Conservation (phyloP, 2,329 filamentous ascomycete genomes). For the Pseudopyricularia cyperi region DNA sequence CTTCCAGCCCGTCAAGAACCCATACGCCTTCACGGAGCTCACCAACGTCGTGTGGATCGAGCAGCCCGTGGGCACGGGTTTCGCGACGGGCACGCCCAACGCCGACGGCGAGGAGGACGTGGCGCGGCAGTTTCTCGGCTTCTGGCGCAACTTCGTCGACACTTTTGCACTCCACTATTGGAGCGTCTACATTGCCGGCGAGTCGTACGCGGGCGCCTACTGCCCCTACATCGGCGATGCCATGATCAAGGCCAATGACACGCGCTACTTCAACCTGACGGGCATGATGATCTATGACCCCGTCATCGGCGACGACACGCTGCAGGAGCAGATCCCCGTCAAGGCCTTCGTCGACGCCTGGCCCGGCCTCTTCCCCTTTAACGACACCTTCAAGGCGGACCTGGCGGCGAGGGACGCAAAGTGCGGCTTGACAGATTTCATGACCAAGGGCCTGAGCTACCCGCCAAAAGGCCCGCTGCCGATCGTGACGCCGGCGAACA, state of each 20-base stretch:
- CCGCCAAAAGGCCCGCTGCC: slow-evolving; percentile 50
- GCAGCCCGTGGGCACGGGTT: slow-evolving; percentile 52
- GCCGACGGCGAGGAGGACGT: slow-evolving; percentile 52
- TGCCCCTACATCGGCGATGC: slow-evolving; percentile 57
- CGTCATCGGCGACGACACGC: slow-evolving; percentile 30
- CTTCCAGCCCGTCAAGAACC: slow-evolving; percentile 45
- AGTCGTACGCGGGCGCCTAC: slow-evolving; percentile 50
- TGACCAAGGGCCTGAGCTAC: slow-evolving; percentile 47
- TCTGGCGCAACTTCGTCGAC: slow-evolving; percentile 61
- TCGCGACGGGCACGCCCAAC: slow-evolving; percentile 47
- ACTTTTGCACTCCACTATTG: slow-evolving; percentile 49
- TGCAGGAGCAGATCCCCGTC: slow-evolving; percentile 29
- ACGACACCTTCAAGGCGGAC: slow-evolving; percentile 35
- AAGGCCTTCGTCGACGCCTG: slow-evolving; percentile 45
- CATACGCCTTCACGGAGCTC: slow-evolving; percentile 57
- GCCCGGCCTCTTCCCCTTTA: slow-evolving; percentile 44
- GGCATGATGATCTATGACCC: slow-evolving; percentile 57
- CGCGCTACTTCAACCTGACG: slow-evolving; percentile 49
- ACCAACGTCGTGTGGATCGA: slow-evolving; percentile 67
- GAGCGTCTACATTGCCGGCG: slow-evolving; percentile 58
- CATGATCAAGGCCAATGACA: slow-evolving; percentile 54
- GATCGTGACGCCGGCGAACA: slow-evolving; percentile 24
- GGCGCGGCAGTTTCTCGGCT: slow-evolving; percentile 58
- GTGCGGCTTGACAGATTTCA: slow-evolving; percentile 48
- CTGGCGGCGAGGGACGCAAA: slow-evolving; percentile 34